A percentile compares a stretch with the other conserved stretches of the same genome.
These are phyloP conservation scores for Neltuma alba DNA, from an alignment of 306 rosid species.

Conservation along the genomic window DNA sequence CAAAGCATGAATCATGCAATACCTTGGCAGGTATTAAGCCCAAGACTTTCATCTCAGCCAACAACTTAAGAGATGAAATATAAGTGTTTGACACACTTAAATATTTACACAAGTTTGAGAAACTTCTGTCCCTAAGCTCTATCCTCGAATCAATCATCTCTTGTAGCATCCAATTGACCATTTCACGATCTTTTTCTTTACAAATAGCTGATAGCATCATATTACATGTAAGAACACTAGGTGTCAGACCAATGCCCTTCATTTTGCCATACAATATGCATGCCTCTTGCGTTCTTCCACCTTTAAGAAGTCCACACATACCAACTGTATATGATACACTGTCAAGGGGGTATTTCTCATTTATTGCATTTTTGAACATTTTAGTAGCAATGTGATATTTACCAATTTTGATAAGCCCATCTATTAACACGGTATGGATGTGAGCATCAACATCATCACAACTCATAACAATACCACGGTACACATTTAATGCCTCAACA, in stretches of 20 bases:
- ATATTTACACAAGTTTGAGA: conserved; percentile 44
- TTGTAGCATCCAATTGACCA: conserved; percentile 47
- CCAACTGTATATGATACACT: conserved; percentile 51
- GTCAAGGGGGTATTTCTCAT: conserved; percentile 49
- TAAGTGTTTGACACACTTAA: conserved; percentile 25
- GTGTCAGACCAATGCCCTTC: conserved; percentile 59
- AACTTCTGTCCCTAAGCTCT: conserved; percentile 46
- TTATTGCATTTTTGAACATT: conserved; percentile 43
- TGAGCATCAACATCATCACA: conserved; percentile 55
- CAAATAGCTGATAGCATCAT: conserved; percentile 48
- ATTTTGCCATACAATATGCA: conserved; percentile 44
- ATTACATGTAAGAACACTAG: conserved; percentile 50
- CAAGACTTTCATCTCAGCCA: conserved; percentile 57
- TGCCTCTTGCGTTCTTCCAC: conserved; percentile 62
- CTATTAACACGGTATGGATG: conserved; percentile 52
- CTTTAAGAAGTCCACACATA: conserved; percentile 57
- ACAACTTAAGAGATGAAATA: conserved; percentile 32
- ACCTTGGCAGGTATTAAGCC: conserved; percentile 50
- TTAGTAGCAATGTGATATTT: conserved; percentile 47
- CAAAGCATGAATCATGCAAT: conserved; percentile 12
- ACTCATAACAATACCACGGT: conserved; percentile 47
- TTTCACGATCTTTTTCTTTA: conserved; percentile 44
- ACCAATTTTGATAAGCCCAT: conserved; percentile 57
- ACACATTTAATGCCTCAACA: conserved; percentile 56
- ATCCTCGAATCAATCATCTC: conserved; percentile 66